Percentiles rank a stretch among this genome's conserved stretches.
These are phyloP conservation scores for Solanum chiquidenum DNA, from an alignment of 257 asterid genomes.

Conservation along the genomic window DNA sequence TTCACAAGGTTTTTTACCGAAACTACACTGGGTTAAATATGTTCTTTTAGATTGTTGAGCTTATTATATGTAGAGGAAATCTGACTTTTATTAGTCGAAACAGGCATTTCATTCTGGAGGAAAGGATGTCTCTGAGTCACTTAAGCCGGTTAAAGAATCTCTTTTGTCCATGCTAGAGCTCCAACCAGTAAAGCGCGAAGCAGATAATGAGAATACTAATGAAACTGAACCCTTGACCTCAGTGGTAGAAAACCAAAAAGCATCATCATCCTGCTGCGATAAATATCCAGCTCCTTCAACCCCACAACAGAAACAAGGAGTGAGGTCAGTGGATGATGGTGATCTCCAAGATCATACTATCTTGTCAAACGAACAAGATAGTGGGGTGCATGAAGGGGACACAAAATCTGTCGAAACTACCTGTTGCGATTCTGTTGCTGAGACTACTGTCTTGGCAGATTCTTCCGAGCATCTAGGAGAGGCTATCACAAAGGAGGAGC, in stretches of 20 bases:
- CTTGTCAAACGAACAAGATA: conserved; percentile 19
- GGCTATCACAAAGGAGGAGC: conserved; percentile 13
- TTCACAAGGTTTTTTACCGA: conserved; percentile 24
- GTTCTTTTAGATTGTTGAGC: background rate
- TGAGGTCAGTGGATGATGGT: conserved; percentile 16
- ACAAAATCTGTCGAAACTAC: conserved; percentile 43
- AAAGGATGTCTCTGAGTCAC: conserved; percentile 17
- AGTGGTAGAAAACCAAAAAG: conserved; percentile 4
- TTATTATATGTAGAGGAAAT: background rate
- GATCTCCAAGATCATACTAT: conserved; percentile 28
- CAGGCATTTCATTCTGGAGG: conserved; percentile 47
- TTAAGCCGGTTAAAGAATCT: conserved; percentile 32
- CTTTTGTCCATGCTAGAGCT: conserved; percentile 21
- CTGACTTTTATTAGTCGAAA: background rate
- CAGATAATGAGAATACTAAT: background rate
- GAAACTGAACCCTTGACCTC: background rate
- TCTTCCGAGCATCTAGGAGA: background rate
- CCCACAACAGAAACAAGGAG: conserved; percentile 33
- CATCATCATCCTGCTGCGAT: conserved; percentile 9
- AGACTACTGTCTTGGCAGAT: conserved; percentile 7
- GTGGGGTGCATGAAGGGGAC: conserved; percentile 26
- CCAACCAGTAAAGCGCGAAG: conserved; percentile 1
- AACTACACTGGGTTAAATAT: background rate
- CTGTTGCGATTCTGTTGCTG: conserved; percentile 18
- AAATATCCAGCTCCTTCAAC: conserved; percentile 44